Base-by-base conservation (phyloP, 2,329 filamentous ascomycete species). In the Emergomyces orientalis region DNA sequence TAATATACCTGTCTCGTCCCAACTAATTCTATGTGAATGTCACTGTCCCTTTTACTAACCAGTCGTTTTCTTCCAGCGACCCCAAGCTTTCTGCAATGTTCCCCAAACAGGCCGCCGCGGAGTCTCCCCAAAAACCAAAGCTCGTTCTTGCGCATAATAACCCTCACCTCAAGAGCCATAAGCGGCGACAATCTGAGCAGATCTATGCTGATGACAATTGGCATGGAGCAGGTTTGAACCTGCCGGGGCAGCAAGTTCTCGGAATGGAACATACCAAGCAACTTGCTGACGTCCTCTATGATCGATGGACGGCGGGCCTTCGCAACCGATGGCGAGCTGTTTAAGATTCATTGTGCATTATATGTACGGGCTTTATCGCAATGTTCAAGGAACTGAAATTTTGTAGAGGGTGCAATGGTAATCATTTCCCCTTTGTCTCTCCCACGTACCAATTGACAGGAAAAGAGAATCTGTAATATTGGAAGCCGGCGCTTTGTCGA, bases 201-300 rank as follows among this genome's bases (percentile, higher is more conserved):
- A 63, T 69, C 22, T 73, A 77, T 27, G 60, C 71, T n/a, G 71
- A 67, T n/a, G 68, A 71, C 75, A 76, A 70, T 76, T 76, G 63
- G 63, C 73, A 69, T 65, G 69, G 65, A 69, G 73, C 47, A 2
- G 59, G 59, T n/a, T 25, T 67, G 54, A 74, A 82, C 67, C 75
- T 86, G 67, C 85, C 84, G 1, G 86, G 83, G 13, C 80, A 84
- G 66, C 73, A 79, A 57, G 77, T 82, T 63, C 83, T 86, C 1
- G 93, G 91, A 1, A 93, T 97, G 90, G 92, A 97, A 75, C 93
- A 97, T 76, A 89, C 88, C 67, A 90, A 91, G 71, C 86, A 96
- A 72, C 81, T 97, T 45, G 90, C 90, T 1, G 91, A 97, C 73
- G 90, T 96, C 25, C 83, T 99, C 25, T 97, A 97, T 76, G 86